Evolutionary conservation across 164 flowering plant species (phyloP).

Genomic region (Dillenia turbinata): DNA sequence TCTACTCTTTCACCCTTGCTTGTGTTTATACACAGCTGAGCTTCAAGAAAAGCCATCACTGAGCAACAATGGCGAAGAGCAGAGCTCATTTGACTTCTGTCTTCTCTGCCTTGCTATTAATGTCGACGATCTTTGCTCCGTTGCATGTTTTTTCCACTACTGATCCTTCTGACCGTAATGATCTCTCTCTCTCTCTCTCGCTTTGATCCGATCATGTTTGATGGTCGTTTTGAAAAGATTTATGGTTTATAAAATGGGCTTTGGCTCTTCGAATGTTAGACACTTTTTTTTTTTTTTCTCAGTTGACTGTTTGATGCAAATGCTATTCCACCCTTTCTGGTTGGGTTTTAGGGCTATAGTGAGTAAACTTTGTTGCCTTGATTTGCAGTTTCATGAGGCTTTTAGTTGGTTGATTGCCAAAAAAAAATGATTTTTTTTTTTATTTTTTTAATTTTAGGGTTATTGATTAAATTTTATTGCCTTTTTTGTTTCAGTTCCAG

Average conservation of each 20-base stretch:
- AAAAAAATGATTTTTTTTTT: too few relatives aligned
- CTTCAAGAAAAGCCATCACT: background rate
- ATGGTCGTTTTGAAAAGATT: constrained; percentile 2
- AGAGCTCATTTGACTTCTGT: background rate
- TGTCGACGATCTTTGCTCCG: constrained; percentile 15
- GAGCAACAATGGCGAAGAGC: constrained; percentile 17
- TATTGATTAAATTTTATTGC: too few relatives aligned
- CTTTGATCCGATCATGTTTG: constrained; percentile 1
- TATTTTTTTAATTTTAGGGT: too few relatives aligned
- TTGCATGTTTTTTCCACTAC: constrained; percentile 31
- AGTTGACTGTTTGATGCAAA: background rate
- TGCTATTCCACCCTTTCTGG: background rate
- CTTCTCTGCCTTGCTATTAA: background rate
- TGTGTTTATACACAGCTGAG: constrained; percentile 11
- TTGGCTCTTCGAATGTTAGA: constrained; percentile 1
- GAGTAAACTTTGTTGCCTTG: too few relatives aligned
- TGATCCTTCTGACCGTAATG: constrained; percentile 49
- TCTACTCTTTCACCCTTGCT: constrained; percentile 9
- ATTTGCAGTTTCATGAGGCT: too few relatives aligned
- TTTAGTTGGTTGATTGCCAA: too few relatives aligned
- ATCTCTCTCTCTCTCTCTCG: background rate
- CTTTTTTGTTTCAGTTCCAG: too few relatives aligned
- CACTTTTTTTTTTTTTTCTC: background rate
- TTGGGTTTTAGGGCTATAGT: background rate
- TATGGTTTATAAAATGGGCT: background rate